Percentiles rank a stretch among this genome's conserved stretches.
Evolutionary conservation across 192 early-diverging fungal species (phyloP).

Genomic region (Endogone sp.): DNA sequence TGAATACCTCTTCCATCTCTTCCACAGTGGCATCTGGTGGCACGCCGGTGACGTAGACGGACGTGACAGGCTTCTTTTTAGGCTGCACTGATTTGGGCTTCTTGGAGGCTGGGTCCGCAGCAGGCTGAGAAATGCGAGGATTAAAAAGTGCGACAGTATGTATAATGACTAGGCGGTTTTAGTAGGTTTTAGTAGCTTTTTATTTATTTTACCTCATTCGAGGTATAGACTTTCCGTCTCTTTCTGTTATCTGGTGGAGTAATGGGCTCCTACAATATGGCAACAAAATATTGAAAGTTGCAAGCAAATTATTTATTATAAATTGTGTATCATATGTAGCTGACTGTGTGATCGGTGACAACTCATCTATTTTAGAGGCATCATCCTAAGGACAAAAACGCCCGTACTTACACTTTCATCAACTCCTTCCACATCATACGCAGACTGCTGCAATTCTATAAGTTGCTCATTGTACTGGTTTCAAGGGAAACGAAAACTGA

Average conservation of each 20-base stretch:
- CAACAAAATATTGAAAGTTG: too few relatives aligned
- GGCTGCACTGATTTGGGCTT: constrained; percentile 48
- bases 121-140: background rate
- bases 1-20: constrained; percentile 71
- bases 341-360: too few relatives aligned
- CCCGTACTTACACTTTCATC: constrained; percentile 40
- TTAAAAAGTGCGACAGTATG: background rate
- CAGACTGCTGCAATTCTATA: constrained; percentile 61
- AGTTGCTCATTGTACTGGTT: constrained; percentile 54
- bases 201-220: constrained; percentile 28
- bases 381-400: too few relatives aligned
- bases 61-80: constrained; percentile 61
- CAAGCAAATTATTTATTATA: too few relatives aligned
- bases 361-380: too few relatives aligned
- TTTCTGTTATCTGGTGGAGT: constrained; percentile 41
- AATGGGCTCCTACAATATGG: constrained; percentile 23
- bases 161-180: background rate
- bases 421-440: constrained; percentile 58
- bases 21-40: constrained; percentile 76
- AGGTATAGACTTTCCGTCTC: constrained; percentile 41
- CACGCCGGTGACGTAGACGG: constrained; percentile 83
- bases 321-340: too few relatives aligned
- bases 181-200: constrained; percentile 6
- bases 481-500: background rate
- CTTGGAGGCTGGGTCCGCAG: constrained; percentile 18